These are phyloP conservation scores for Fragosphaeria purpurea DNA, from an alignment of 2,329 filamentous ascomycete genomes.

Conservation along the genomic window DNA sequence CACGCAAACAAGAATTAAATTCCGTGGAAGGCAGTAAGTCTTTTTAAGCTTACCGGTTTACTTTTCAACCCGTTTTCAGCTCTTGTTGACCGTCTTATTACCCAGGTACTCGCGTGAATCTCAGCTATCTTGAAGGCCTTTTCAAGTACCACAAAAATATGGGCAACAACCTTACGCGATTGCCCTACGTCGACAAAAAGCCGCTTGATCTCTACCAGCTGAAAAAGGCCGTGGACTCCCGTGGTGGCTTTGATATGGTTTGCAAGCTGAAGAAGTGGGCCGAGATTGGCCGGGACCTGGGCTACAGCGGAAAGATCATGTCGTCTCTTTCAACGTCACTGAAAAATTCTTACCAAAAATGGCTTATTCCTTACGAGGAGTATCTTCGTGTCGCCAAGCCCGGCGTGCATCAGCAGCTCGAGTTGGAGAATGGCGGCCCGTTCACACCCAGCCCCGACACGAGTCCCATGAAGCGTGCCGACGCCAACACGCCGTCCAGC, in stretches of 20 bases:
- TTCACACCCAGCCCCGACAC: constrained; percentile 65
- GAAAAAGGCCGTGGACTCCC: constrained; percentile 91
- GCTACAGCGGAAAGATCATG: constrained; percentile 99
- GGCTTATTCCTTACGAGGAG: constrained; percentile 94
- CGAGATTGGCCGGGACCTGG: constrained; percentile 90
- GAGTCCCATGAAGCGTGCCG: constrained; percentile 60
- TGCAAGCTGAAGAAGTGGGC: constrained; percentile 99
- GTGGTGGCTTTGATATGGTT: constrained; percentile 90
- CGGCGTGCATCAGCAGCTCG: constrained; percentile 90
- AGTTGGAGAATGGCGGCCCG: constrained; percentile 85
- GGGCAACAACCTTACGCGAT: constrained; percentile 83
- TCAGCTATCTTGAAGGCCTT: constrained; percentile 91
- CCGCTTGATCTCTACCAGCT: constrained; percentile 90
- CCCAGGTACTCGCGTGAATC: constrained; percentile 84
- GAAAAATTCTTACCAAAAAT: constrained; percentile 96
- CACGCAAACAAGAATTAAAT: constrained; percentile 91
- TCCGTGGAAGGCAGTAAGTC: constrained; percentile 91
- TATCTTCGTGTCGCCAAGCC: constrained; percentile 86
- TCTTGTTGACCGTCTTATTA: constrained; percentile 10
- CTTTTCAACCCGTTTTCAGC: not conserved
- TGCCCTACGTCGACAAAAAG: constrained; percentile 95
- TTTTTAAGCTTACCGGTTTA: not conserved
- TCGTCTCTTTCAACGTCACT: constrained; percentile 93
- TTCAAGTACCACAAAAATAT: constrained; percentile 96
- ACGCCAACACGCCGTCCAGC: constrained; percentile 48